Conservation (phyloP, 1,284 basidiomycete species). For the Somion occarium region DNA sequence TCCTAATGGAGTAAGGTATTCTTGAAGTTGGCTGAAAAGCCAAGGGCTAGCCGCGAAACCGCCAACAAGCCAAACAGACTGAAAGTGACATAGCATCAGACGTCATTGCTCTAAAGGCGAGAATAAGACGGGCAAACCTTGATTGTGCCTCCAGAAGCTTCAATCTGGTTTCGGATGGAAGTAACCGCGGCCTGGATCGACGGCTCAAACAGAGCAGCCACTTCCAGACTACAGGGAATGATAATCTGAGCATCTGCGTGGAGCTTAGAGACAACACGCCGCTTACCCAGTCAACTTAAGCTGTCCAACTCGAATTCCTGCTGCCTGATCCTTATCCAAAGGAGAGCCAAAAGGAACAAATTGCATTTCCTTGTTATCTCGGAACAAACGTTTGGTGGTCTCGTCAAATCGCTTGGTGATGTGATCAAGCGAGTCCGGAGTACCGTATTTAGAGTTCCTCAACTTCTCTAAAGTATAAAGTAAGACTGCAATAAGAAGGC, state of each 20-base stretch:
- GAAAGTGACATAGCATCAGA: too few relatives aligned
- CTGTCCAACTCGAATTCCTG: constrained; percentile 66
- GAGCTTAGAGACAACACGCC: background rate
- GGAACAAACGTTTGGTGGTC: constrained; percentile 73
- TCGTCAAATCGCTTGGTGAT: constrained; percentile 72
- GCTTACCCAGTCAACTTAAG: constrained; percentile 65
- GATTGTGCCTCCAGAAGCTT: constrained; percentile 59
- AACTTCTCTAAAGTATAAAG: constrained; percentile 49
- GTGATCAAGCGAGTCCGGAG: constrained; percentile 64
- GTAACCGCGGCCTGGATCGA: constrained; percentile 65
- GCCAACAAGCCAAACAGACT: constrained; percentile 76
- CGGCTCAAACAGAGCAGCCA: constrained; percentile 71
- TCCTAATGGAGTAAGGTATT: constrained; percentile 47
- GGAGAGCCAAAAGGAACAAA: constrained; percentile 76
- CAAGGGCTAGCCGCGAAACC: constrained; percentile 77
- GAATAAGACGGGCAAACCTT: constrained; percentile 36
- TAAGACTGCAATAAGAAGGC: constrained; percentile 2
- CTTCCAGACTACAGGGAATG: constrained; percentile 39
- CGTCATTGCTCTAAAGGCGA: too few relatives aligned
- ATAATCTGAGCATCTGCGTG: background rate
- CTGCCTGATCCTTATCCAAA: constrained; percentile 63
- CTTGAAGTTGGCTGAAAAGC: constrained; percentile 70
- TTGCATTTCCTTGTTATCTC: constrained; percentile 59
- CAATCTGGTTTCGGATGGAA: constrained; percentile 68
- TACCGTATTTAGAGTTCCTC: constrained; percentile 63